Evolutionary conservation across 495 filamentous ascomycete species (phyloP).

Genomic region (Hypoxylon intermedium): DNA sequence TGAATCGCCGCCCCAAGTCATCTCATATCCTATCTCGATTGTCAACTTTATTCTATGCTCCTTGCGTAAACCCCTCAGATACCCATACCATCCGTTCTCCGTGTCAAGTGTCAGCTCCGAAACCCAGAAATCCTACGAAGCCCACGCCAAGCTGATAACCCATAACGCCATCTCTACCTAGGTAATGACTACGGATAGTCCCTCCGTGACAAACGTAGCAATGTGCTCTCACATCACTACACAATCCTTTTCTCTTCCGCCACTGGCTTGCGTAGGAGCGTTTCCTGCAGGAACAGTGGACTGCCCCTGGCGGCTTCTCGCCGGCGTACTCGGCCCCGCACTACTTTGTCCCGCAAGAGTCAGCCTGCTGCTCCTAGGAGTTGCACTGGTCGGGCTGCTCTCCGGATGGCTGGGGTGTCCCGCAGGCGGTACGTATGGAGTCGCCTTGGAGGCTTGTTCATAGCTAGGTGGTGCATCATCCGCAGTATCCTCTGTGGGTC

Average conservation of each 20-base stretch:
- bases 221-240: constrained; percentile 37
- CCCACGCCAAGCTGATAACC: constrained; percentile 3
- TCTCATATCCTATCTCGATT: background rate
- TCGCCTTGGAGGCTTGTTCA: constrained; percentile 74
- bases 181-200: too few relatives aligned
- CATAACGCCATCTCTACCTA: constrained; percentile 18
- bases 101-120: constrained; percentile 18
- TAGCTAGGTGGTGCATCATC: constrained; percentile 79
- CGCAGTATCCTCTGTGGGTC: constrained; percentile 55
- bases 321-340: constrained; percentile 27
- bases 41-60: constrained; percentile 1
- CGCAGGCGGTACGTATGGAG: constrained; percentile 67
- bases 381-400: constrained; percentile 45
- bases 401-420: constrained; percentile 63
- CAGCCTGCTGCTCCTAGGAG: constrained; percentile 27
- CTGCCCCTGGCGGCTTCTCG: constrained; percentile 37
- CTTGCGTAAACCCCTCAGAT: constrained; percentile 9
- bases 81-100: background rate
- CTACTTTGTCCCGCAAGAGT: constrained; percentile 17
- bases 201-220: background rate
- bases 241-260: constrained; percentile 41
- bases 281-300: constrained; percentile 24
- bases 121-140: constrained; percentile 6
- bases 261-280: constrained; percentile 11
- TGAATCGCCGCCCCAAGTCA: background rate